Evolutionary conservation across 73 alveolate genomes (phyloP), one percentile per base, ranked within the genome.

Genomic region (Paramecium sexaurelia): DNA sequence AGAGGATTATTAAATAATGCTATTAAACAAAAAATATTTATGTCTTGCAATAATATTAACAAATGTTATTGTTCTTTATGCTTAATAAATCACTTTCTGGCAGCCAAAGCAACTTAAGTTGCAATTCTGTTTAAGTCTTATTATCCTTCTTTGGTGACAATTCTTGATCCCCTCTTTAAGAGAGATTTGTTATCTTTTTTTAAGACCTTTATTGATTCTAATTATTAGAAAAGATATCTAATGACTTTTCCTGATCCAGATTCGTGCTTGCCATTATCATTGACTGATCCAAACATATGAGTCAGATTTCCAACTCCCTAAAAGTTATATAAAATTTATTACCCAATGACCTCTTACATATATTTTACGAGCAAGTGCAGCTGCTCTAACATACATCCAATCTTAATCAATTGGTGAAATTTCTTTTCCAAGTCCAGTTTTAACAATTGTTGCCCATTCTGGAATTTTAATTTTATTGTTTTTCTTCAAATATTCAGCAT

Each of bases 311-410:
- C 85, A 57, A 88, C 73, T 40, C 94, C 94, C 85, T 75, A 43
- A 75, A 40, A 1, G 9, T 55, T 55, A 27, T 1, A 5, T 7
- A 11, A 27, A 9, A 35, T 95, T 92, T 20, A 96, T 92, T 68
- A 98, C 99, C 67, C 94, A 69, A 75, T 95, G 94, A 73, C 96
- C 97, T 85, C 98, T 97, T 71, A 97, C 87, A 94, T 97, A 98
- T 61, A 98, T 73, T 87, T 94, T 93, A 96, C 99, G 96, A 84
- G 99, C 99, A 36, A 97, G 92, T 11, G 99, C 98, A 15, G 99
- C 99, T 17, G 99, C 99, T 96, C 98, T 96, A 66, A 96, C 89
- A 97, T 98, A 98, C 41, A 98, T 95, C 98, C 98, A 98, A 96
- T 98, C 99, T 33, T 93, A 92, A 91, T 94, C 97, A 68, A 94